Evolutionary conservation across 1,139 yeast species (phyloP).

Genomic region (Yamadazyma jaroonii): DNA sequence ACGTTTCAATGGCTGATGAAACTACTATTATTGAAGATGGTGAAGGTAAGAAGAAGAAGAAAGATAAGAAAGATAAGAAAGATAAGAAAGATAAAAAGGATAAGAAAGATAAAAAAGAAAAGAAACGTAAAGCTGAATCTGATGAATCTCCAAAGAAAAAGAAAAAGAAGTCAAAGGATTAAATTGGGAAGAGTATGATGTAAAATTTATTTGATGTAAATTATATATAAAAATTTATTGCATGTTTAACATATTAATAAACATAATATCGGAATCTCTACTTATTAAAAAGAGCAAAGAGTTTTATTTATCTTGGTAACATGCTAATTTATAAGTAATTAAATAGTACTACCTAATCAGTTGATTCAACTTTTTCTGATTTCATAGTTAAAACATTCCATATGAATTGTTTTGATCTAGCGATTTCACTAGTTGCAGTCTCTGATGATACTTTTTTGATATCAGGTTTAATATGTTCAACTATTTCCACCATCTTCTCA

Average conservation of each 20-base stretch:
- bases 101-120: conserved; percentile 50
- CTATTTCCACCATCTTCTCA: conserved; percentile 44
- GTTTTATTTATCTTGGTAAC: neutral
- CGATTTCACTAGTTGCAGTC: conserved; percentile 49
- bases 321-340: neutral
- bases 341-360: neutral
- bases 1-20: conserved; percentile 13
- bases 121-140: conserved; percentile 53
- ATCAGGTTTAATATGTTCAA: conserved; percentile 39
- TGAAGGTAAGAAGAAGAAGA: conserved; percentile 38
- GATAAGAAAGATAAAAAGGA: conserved; percentile 51
- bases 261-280: conserved; percentile 1
- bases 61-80: conserved; percentile 49
- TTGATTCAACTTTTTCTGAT: neutral
- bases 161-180: conserved; percentile 51
- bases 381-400: conserved; percentile 29
- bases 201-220: conserved; percentile 3
- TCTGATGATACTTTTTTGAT: conserved; percentile 40
- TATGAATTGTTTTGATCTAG: conserved; percentile 45
- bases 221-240: conserved; percentile 10
- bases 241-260: conserved; percentile 11
- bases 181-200: conserved; percentile 9
- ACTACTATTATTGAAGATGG: conserved; percentile 23
- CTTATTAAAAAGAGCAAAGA: neutral
- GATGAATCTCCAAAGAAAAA: conserved; percentile 43